Conservation (phyloP, 2,329 filamentous ascomycete species). For the Cytospora piceae region DNA sequence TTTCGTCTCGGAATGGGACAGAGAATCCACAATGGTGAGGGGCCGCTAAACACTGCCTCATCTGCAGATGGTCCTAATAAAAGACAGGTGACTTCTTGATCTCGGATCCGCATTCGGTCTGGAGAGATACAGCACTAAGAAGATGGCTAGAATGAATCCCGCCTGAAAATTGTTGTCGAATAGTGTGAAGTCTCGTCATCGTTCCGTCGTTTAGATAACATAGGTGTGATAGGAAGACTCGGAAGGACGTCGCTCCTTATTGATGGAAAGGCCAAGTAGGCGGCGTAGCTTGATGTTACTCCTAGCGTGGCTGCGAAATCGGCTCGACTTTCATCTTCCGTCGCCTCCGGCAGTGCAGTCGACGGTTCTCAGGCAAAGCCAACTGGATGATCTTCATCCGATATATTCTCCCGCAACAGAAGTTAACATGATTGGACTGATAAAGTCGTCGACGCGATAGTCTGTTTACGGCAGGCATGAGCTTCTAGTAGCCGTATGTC, state of each 20-base stretch:
- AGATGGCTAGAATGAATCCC: not conserved
- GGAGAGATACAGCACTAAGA: not conserved
- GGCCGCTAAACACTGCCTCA: constrained; percentile 28
- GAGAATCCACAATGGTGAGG: constrained; percentile 27
- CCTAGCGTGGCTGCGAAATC: constrained; percentile 20
- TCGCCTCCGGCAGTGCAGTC: constrained; percentile 14
- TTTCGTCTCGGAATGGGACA: constrained; percentile 21
- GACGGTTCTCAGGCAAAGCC: constrained; percentile 16
- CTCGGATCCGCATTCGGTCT: constrained; percentile 2
- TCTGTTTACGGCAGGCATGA: constrained; percentile 21
- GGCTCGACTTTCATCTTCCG: constrained; percentile 15
- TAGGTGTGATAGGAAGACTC: constrained; percentile 4
- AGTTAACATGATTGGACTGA: constrained; percentile 1
- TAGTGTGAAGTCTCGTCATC: constrained; percentile 13
- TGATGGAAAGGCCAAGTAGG: constrained; percentile 17
- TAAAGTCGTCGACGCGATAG: constrained; percentile 11
- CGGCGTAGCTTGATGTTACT: constrained; percentile 8
- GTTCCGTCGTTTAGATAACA: constrained; percentile 19
- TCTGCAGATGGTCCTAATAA: constrained; percentile 10
- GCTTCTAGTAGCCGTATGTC: constrained; percentile 14
- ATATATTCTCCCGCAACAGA: constrained; percentile 5
- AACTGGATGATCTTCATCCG: constrained; percentile 1
- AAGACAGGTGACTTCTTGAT: not conserved
- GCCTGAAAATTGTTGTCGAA: not conserved
- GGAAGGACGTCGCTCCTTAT: constrained; percentile 1